Base-by-base conservation (phyloP, 805 yeast species). In the Maudiozyma serrabonitensis region DNA sequence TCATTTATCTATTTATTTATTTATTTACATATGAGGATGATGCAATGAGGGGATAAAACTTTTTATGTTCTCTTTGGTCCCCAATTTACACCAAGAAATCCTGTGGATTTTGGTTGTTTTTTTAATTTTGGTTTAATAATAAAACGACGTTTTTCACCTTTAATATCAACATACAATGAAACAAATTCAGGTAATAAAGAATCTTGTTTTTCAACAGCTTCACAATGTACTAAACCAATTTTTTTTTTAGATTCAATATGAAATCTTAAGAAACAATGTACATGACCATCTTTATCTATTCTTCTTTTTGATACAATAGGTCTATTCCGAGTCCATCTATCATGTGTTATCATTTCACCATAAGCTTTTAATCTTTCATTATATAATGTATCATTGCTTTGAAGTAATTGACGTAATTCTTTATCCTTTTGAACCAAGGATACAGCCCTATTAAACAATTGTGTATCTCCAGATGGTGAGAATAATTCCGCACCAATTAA, bases 381-480 rank as follows among this genome's bases (percentile, higher is more conserved):
- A 2, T 73, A 59, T 3, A 58, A 65, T 1, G 69, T 61, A 43
- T 66, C 68, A 16, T 70, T 58, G 53, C 82, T 75, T 28, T 77
- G 76, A 38, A 90, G 70, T 31, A 81, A 64, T 54, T 72, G 69
- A 56, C 81, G 81, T 3, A 84, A 82, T 38, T 64, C 66, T 45
- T 75, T 74, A 64, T 84, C 87, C 51, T 82, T 72, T 61, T 90
- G 91, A 38, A 88, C 78, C 57, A 86, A 69, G 12, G 79, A 76
- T 32, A 89, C 89, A 2, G 95, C 95, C 57, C 87, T 78, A 69
- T 90, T 89, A 72, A 90, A 90, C 2, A 95, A 80, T 55, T 84
- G 85, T 0, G 95, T 90, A 62, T 90, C 96, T 23, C 95, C 95
- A 1, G 95, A 83, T 9, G 97, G 96, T 45, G 90, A 76, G 55